Base-by-base conservation (phyloP, 1,284 basidiomycete species). In the Limonomyces culmigenus region DNA sequence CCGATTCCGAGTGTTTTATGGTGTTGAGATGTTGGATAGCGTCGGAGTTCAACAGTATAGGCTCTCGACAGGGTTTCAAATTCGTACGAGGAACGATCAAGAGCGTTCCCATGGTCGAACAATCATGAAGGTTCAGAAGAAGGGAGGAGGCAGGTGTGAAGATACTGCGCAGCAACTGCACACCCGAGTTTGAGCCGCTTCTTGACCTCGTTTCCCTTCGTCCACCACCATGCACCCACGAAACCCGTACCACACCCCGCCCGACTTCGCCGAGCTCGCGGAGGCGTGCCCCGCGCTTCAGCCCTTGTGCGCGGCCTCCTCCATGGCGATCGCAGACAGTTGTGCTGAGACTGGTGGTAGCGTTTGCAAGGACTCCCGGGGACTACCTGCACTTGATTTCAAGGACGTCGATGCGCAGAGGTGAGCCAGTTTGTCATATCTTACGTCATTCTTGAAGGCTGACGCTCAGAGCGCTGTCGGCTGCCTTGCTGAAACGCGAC, bases 401-500 rank as follows among this genome's bases (percentile, higher is more conserved):
- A 67, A 74, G 43, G 61, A 83, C 49, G 62, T 68, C 8, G 51
- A 51, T 0, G 72, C 84, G 4, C 72, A 87, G 51, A 67, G 79
- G 83, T 83, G 25, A 29, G 35, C 29, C 4, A 5, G 16, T 8
- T 18, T 20, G 11, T 34, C 10, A 8, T 19, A 5, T 23, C 10
- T 18, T 8, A 19, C 18, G 19, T 19, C 33, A 13, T 23, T 18
- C 16, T 13, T 15, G 5, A 5, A n/a, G 3, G 15, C 4, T 5
- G 35, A 5, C 21, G 30, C 13, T 4, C 19, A 43, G 87, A 46
- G 62, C 68, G 19, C 59, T 93, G 40, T 91, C 87, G 1, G 62
- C 74, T 41, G 81, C 83, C 0, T 58, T 93, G 13, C 63, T 92
- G 15, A 55, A 66, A 41, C 65, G 74, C 14, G 86, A 92, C 52